These are phyloP conservation scores for Scalesia atractyloides DNA, from an alignment of 129 eudicot species.

Conservation along the genomic window DNA sequence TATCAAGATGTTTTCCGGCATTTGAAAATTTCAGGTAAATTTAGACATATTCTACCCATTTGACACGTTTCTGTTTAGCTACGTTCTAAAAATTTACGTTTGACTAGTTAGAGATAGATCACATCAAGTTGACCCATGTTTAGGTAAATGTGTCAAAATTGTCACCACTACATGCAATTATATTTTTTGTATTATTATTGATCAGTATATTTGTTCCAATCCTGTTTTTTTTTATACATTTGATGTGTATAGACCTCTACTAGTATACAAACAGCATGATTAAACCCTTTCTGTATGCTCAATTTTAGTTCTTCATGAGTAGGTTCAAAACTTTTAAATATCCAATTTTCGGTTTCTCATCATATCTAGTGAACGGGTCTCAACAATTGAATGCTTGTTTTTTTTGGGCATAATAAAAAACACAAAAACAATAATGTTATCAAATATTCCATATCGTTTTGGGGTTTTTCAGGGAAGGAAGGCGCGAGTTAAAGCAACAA, in stretches of 20 bases:
- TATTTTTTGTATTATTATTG: conserved; percentile 1
- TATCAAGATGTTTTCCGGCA: background rate
- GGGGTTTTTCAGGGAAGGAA: conserved; percentile 71
- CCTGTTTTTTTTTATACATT: background rate
- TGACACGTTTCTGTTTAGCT: background rate
- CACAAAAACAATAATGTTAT: conserved; percentile 7
- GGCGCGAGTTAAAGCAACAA: conserved; percentile 86
- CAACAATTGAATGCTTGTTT: background rate
- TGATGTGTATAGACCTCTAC: background rate
- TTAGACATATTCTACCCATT: background rate
- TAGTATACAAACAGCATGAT: background rate
- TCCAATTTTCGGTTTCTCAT: background rate
- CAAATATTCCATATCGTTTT: conserved; percentile 5
- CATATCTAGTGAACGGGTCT: conserved; percentile 4
- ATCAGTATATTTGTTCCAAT: background rate
- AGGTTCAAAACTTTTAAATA: background rate
- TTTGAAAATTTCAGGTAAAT: conserved; percentile 1
- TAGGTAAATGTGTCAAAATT: background rate
- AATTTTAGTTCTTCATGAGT: background rate
- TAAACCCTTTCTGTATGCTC: background rate
- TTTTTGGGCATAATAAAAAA: background rate
- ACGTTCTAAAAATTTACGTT: background rate
- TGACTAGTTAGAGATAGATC: background rate
- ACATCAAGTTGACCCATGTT: background rate
- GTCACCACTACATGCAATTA: background rate